A percentile compares a stretch with the other conserved stretches of the same genome.
These are phyloP conservation scores for Ustilago hordei DNA, from an alignment of 1,284 basidiomycete genomes.

Conservation along the genomic window DNA sequence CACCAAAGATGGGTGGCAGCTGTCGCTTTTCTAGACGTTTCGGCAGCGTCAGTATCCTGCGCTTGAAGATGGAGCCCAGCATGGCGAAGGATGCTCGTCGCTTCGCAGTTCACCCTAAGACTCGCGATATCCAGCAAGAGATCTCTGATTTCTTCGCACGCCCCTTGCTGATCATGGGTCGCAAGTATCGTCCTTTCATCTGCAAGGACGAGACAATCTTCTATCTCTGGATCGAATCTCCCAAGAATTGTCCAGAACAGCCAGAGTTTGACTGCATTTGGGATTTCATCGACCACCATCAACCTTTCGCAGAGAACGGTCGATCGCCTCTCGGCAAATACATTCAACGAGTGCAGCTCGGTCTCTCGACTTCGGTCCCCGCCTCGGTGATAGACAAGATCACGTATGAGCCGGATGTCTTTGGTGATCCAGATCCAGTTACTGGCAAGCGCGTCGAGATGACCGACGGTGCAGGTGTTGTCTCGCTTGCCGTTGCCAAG, in stretches of 20 bases:
- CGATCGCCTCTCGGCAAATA: constrained; percentile 55
- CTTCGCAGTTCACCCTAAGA: constrained; percentile 15
- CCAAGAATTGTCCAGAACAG: not conserved
- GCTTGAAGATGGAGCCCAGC: constrained; percentile 33
- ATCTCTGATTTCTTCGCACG: constrained; percentile 27
- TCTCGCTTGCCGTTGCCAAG: constrained; percentile 24
- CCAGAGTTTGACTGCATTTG: constrained; percentile 24
- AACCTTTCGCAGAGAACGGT: constrained; percentile 39
- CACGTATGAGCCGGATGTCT: constrained; percentile 19
- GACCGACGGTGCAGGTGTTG: constrained; percentile 38
- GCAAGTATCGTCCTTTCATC: constrained; percentile 50
- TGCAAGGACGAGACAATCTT: constrained; percentile 58
- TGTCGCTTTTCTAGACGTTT: constrained; percentile 44
- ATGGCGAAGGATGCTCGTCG: constrained; percentile 31
- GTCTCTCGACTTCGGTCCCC: constrained; percentile 53
- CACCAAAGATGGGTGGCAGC: constrained; percentile 36
- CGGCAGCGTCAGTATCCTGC: constrained; percentile 37
- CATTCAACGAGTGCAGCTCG: constrained; percentile 59
- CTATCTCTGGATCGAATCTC: constrained; percentile 42
- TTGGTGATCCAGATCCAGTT: constrained; percentile 19
- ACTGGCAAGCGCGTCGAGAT: constrained; percentile 22
- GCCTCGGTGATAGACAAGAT: constrained; percentile 28
- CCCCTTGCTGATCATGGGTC: constrained; percentile 38
- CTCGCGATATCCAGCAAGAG: constrained; percentile 29
- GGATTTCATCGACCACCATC: constrained; percentile 49